Evolutionary conservation across 2,329 filamentous ascomycete species (phyloP).

Genomic region (Pseudogymnoascus sp.): DNA sequence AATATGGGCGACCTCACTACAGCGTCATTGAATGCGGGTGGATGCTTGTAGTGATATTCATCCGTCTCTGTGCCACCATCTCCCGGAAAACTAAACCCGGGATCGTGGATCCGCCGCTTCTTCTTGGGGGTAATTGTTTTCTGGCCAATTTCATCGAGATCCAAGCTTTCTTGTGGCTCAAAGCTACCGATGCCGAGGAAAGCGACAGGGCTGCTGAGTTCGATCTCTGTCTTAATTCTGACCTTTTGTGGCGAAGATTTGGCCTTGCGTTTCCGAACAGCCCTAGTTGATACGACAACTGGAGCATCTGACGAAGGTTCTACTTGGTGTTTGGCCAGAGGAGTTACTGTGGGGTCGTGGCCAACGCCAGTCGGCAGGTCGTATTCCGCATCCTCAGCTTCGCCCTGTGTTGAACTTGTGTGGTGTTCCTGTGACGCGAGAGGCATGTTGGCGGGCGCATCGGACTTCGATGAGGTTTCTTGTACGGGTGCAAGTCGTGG

Average conservation of each 20-base stretch:
- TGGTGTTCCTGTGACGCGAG: constrained; percentile 10
- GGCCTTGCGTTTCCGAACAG: constrained; percentile 21
- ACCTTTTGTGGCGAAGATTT: constrained; percentile 14
- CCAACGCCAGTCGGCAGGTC: background rate
- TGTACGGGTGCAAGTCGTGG: background rate
- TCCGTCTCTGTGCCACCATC: background rate
- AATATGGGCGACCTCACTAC: background rate
- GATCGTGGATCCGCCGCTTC: constrained; percentile 9
- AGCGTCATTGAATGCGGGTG: background rate
- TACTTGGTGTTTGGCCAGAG: background rate
- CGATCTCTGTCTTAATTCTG: constrained; percentile 22
- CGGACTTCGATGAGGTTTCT: background rate
- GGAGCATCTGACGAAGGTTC: constrained; percentile 17
- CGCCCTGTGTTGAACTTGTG: constrained; percentile 23
- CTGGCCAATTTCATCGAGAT: constrained; percentile 30
- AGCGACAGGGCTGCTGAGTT: constrained; percentile 24
- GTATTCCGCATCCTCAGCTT: background rate
- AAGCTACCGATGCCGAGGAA: constrained; percentile 16
- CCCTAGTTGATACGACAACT: constrained; percentile 20
- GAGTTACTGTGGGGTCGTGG: background rate
- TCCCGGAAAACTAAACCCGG: background rate
- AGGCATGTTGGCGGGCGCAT: background rate
- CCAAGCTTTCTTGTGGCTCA: constrained; percentile 25
- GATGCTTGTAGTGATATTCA: constrained; percentile 1
- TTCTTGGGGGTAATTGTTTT: constrained; percentile 30